A percentile compares a stretch with the other conserved stretches of the same genome.
Conservation (phyloP, 108 stramenopile genomes). For the Parmales sp. region DNA sequence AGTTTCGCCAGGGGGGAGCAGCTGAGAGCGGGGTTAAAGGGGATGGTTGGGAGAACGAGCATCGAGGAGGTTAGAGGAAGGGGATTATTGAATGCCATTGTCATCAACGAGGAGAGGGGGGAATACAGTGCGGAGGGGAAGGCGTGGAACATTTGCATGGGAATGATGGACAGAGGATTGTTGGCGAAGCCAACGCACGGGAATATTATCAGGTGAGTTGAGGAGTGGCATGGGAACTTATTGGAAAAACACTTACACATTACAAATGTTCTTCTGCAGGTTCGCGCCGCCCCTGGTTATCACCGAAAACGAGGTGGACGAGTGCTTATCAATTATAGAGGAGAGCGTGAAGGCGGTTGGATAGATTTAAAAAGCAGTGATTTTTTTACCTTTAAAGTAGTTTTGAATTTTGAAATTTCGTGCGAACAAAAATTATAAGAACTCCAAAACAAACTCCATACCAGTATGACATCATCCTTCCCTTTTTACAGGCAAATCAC, state of each 20-base stretch:
- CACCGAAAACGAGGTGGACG: conserved; percentile 70
- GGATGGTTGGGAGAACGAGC: conserved; percentile 44
- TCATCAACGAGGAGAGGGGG: conserved; percentile 81
- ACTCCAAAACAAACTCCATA: too few relatives aligned
- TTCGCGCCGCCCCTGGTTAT: conserved; percentile 93
- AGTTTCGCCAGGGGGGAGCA: conserved; percentile 76
- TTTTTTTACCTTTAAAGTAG: background rate
- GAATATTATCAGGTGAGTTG: conserved; percentile 97
- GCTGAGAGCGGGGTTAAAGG: conserved; percentile 61
- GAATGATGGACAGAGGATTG: conserved; percentile 80
- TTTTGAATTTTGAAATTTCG: background rate
- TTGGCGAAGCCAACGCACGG: conserved; percentile 99
- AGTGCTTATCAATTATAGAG: conserved; percentile 74
- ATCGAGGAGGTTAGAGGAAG: conserved; percentile 78
- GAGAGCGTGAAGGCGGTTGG: conserved; percentile 54
- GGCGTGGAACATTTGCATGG: conserved; percentile 84
- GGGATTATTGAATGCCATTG: conserved; percentile 92
- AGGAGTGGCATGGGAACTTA: too few relatives aligned
- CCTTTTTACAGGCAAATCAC: background rate
- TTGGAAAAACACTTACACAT: too few relatives aligned
- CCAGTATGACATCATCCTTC: background rate
- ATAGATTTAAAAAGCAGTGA: background rate
- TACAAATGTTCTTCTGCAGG: too few relatives aligned
- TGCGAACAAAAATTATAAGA: too few relatives aligned
- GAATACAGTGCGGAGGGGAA: conserved; percentile 70